Conservation (phyloP, 345 rosid species). For the Citrus trifoliata region DNA sequence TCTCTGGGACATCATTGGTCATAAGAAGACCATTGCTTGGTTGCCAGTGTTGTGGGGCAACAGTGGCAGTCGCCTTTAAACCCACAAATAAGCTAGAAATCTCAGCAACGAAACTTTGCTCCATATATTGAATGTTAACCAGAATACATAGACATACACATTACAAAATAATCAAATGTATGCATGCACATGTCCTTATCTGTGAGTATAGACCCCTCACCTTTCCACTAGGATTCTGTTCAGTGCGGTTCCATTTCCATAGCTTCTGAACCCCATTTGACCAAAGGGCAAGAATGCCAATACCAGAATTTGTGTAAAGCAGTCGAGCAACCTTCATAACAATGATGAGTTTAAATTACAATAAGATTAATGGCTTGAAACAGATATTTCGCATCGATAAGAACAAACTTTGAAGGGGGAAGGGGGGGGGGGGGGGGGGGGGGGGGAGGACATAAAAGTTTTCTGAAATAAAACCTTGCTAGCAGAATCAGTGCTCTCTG, state of each 20-base stretch:
- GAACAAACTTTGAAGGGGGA: neutral
- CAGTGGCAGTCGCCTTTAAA: conserved; percentile 25
- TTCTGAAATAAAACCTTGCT: conserved; percentile 22
- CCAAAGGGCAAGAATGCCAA: conserved; percentile 44
- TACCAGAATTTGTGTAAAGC: conserved; percentile 53
- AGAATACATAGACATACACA: neutral
- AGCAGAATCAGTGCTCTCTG: conserved; percentile 13
- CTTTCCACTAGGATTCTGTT: conserved; percentile 53
- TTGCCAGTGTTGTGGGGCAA: conserved; percentile 30
- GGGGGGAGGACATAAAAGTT: neutral
- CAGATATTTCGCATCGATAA: neutral
- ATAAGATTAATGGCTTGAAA: conserved; percentile 1
- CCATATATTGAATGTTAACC: neutral
- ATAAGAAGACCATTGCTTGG: conserved; percentile 31
- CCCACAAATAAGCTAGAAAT: neutral
- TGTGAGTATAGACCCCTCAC: conserved; percentile 18
- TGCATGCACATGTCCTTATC: neutral
- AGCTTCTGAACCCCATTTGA: conserved; percentile 53
- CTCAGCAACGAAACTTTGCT: neutral
- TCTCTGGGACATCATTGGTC: conserved; percentile 30
- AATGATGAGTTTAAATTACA: conserved; percentile 1
- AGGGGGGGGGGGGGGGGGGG: neutral
- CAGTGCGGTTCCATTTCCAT: conserved; percentile 57
- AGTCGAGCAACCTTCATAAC: conserved; percentile 46
- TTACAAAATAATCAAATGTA: neutral